phyloP scores from a whole-genome alignment of 2,329 filamentous ascomycete genomes.

The Trichoderma aggressivum region DNA sequence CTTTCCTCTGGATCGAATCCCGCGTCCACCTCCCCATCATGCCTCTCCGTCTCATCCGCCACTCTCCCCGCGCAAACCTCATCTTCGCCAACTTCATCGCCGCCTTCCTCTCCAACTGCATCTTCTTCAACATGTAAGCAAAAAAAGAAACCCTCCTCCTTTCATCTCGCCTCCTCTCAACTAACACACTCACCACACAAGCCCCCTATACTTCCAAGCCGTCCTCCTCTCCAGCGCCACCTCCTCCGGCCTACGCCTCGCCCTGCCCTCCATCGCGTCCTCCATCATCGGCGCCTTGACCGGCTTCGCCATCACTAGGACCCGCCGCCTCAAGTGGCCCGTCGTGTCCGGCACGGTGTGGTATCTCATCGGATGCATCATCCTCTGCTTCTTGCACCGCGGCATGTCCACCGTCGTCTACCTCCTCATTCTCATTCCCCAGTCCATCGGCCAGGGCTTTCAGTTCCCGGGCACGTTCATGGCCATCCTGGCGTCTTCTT shows the following conservation, averaged over 20 bases:
- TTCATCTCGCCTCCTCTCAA: background rate
- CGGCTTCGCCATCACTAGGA: slow-evolving; percentile 60
- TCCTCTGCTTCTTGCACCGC: slow-evolving; percentile 48
- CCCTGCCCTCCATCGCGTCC: slow-evolving; percentile 58
- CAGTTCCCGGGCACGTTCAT: slow-evolving; percentile 64
- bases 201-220: slow-evolving; percentile 73
- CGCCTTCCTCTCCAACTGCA: slow-evolving; percentile 51
- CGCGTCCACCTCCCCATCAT: slow-evolving; percentile 54
- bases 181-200: slow-evolving; percentile 33
- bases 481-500: slow-evolving; percentile 56
- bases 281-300: slow-evolving; percentile 54
- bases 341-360: slow-evolving; percentile 49
- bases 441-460: slow-evolving; percentile 59
- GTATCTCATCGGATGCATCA: slow-evolving; percentile 49
- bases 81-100: slow-evolving; percentile 54
- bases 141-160: background rate
- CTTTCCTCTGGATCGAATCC: slow-evolving; percentile 52
- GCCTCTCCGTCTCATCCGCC: slow-evolving; percentile 52
- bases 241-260: slow-evolving; percentile 67
- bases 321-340: slow-evolving; percentile 58
- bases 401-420: slow-evolving; percentile 52
- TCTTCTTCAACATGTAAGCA: slow-evolving; percentile 56
- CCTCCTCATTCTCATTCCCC: slow-evolving; percentile 55
- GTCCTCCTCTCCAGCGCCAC: slow-evolving; percentile 69
- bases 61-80: slow-evolving; percentile 53